A percentile compares a stretch with the other conserved stretches of the same genome.
Conservation (phyloP, 257 asterid genomes). For the Solanum lycopersicoides region DNA sequence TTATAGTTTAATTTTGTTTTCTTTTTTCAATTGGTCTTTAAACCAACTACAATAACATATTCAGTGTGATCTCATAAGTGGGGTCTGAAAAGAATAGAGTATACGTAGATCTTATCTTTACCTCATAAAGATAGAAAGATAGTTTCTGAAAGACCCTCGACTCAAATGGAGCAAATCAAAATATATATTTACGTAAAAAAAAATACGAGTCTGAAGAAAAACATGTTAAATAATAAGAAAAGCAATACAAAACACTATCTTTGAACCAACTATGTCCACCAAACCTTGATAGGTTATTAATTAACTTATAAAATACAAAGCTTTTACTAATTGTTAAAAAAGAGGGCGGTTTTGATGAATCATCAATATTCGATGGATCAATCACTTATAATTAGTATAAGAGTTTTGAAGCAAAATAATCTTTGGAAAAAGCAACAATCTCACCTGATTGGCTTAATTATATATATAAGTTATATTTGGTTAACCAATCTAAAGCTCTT, state of each 20-base stretch:
- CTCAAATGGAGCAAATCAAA: neutral
- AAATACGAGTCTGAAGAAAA: too few species aligned
- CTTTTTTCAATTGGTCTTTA: neutral
- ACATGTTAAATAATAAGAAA: too few species aligned
- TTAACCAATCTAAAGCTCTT: neutral
- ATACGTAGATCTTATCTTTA: too few species aligned
- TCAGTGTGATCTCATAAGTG: neutral
- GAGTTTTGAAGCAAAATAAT: neutral
- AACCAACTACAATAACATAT: accelerated
- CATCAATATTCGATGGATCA: neutral
- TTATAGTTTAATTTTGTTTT: neutral
- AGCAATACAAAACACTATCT: neutral
- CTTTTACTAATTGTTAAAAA: neutral
- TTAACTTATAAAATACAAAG: neutral
- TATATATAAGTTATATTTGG: neutral
- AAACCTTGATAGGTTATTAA: neutral
- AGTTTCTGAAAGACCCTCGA: neutral
- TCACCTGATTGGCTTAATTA: neutral
- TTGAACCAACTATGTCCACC: neutral
- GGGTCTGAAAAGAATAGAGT: too few species aligned
- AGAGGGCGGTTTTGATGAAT: neutral
- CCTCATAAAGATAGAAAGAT: neutral
- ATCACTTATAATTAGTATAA: neutral
- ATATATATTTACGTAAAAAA: too few species aligned
- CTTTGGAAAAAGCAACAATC: neutral